Evolutionary conservation across 495 filamentous ascomycete genomes (phyloP), one percentile per base, ranked within the genome.

Genomic region (Diplogelasinospora grovesii): DNA sequence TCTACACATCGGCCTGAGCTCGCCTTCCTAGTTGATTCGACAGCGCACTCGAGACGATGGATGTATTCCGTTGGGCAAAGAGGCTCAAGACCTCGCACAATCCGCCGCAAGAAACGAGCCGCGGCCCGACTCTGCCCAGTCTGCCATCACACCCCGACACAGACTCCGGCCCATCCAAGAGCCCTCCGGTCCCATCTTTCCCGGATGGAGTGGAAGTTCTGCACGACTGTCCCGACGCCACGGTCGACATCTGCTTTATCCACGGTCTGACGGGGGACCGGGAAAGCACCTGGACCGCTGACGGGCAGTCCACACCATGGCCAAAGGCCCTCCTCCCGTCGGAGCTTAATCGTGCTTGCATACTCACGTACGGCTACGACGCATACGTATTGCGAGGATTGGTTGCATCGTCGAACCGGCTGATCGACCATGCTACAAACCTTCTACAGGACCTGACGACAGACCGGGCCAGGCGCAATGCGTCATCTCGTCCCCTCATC

Each of bases 181-280:
- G 14, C 22, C 19, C 20, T 22, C 36, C n/a, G 30, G 20, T 10
- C 6, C 19, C 33, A n/a, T 36, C 33, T 34, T 45, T 39, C 27
- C 35, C 41, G n/a, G 34, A 30, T 10, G 41, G 33, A 11, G 9
- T 45, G 4, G 31, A 45, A 21, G 26, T 45, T 8, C 22, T 32
- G 41, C 36, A 46, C 24, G 44, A 36, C 23, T 35, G 27, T 14
- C 10, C 37, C 14, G 36, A 41, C 6, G 37, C 45, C 23, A 10
- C 14, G 8, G 26, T 39, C 36, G 47, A 44, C 16, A 13, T 41
- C 18, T 2, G 31, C 26, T 41, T 41, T 18, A 28, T 41, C 27
- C 39, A 41, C 22, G 39, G 39, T n/a, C 33, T 41, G 13, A 41
- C 39, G 15, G 39, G 39, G 11, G 27, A 41, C 11, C 39, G 27